Conservation (phyloP, 164 flowering plant species). For the Cinnamomum micranthum region DNA sequence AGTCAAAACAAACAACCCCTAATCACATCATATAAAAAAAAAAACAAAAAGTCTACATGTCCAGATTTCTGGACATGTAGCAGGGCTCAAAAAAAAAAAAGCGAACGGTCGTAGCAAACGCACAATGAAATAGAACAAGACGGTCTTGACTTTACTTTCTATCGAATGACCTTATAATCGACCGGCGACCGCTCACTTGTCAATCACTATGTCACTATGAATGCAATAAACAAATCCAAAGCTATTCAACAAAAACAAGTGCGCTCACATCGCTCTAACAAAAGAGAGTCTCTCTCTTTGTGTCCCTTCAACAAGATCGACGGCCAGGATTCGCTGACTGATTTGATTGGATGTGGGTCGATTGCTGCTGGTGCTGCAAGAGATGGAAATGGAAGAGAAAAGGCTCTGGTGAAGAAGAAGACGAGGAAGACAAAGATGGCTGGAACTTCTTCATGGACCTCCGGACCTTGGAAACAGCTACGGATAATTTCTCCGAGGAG, state of each 20-base stretch:
- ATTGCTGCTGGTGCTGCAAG: neutral
- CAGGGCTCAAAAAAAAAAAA: too few species aligned
- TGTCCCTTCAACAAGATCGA: neutral
- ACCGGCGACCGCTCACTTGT: too few species aligned
- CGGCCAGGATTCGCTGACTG: neutral
- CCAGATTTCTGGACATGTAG: too few species aligned
- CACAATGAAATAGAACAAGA: neutral
- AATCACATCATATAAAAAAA: too few species aligned
- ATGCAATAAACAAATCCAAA: too few species aligned
- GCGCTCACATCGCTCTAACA: too few species aligned
- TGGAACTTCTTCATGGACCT: constrained; percentile 51
- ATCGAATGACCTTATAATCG: neutral
- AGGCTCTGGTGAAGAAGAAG: constrained; percentile 5
- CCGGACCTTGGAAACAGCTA: constrained; percentile 53
- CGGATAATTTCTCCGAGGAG: constrained; percentile 66
- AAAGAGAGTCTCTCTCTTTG: neutral
- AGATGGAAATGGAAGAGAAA: neutral
- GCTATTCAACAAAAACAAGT: too few species aligned
- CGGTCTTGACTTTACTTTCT: neutral
- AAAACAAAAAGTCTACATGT: too few species aligned
- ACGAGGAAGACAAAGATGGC: constrained; percentile 19
- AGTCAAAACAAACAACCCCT: too few species aligned
- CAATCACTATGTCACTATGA: too few species aligned
- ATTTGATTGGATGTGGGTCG: neutral
- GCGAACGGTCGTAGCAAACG: neutral